phyloP scores from a whole-genome alignment of 805 yeast species.

The Schwanniomyces occidentalis region DNA sequence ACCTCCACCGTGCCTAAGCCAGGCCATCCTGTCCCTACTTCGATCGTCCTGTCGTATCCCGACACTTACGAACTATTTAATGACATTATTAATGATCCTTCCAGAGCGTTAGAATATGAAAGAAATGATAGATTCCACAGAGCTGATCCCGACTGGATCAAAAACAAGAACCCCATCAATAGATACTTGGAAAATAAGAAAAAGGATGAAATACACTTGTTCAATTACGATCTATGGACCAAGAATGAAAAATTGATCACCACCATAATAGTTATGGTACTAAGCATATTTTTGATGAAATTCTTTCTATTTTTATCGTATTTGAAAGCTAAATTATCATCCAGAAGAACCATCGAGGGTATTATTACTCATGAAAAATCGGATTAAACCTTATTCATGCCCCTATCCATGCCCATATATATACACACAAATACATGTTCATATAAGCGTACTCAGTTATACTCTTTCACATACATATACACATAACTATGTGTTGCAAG shows the following conservation, averaged over 20 bases:
- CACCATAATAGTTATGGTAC: conserved; percentile 32
- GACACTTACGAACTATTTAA: conserved; percentile 48
- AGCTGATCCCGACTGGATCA: conserved; percentile 27
- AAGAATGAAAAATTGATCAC: conserved; percentile 52
- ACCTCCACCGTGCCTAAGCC: conserved; percentile 34
- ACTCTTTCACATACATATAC: too few relatives aligned
- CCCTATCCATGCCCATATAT: too few relatives aligned
- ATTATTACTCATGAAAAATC: too few relatives aligned
- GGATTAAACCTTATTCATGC: too few relatives aligned
- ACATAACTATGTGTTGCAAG: too few relatives aligned
- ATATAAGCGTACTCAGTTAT: too few relatives aligned
- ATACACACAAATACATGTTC: too few relatives aligned
- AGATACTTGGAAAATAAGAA: conserved; percentile 29
- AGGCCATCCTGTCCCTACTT: conserved; percentile 32
- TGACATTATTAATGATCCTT: conserved; percentile 53
- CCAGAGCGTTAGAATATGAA: conserved; percentile 54
- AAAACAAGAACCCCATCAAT: conserved; percentile 27
- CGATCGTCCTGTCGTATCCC: conserved; percentile 30
- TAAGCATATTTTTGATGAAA: conserved; percentile 8
- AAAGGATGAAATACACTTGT: conserved; percentile 37
- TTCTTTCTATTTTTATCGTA: conserved; percentile 1
- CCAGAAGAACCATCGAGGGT: too few relatives aligned
- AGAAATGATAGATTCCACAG: conserved; percentile 45
- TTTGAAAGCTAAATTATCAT: too few relatives aligned
- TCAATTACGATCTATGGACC: conserved; percentile 46